phyloP scores from a whole-genome alignment of 345 rosid genomes.

The Dovyalis caffra region DNA sequence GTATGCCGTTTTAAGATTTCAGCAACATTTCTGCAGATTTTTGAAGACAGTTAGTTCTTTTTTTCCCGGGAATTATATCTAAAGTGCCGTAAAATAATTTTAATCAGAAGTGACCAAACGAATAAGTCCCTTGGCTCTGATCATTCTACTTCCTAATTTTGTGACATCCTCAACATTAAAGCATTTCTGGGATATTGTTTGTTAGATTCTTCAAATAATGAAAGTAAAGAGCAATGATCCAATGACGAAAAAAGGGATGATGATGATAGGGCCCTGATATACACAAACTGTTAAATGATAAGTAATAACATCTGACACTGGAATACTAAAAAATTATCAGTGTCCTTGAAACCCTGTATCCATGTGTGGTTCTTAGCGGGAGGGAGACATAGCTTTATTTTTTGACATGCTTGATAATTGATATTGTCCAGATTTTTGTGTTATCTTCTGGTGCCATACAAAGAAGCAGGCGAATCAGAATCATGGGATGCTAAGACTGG shows the following conservation, averaged over 20 bases:
- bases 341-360: not conserved
- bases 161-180: too few relatives aligned
- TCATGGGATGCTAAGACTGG: not conserved
- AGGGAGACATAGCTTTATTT: not conserved
- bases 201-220: too few relatives aligned
- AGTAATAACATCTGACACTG: not conserved
- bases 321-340: not conserved
- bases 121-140: too few relatives aligned
- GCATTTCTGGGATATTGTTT: too few relatives aligned
- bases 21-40: too few relatives aligned
- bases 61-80: too few relatives aligned
- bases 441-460: not conserved
- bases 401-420: not conserved
- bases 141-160: not conserved
- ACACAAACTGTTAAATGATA: not conserved
- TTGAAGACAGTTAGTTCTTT: too few relatives aligned
- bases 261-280: not conserved
- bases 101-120: too few relatives aligned
- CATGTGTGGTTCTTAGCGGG: not conserved
- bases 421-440: not conserved
- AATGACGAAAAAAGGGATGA: not conserved
- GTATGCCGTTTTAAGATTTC: too few relatives aligned
- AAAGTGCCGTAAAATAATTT: too few relatives aligned
- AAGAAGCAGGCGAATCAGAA: slow-evolving; percentile 12
- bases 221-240: not conserved